Conservation (phyloP, 169 alveolate genomes). For the Plasmodium inui region DNA sequence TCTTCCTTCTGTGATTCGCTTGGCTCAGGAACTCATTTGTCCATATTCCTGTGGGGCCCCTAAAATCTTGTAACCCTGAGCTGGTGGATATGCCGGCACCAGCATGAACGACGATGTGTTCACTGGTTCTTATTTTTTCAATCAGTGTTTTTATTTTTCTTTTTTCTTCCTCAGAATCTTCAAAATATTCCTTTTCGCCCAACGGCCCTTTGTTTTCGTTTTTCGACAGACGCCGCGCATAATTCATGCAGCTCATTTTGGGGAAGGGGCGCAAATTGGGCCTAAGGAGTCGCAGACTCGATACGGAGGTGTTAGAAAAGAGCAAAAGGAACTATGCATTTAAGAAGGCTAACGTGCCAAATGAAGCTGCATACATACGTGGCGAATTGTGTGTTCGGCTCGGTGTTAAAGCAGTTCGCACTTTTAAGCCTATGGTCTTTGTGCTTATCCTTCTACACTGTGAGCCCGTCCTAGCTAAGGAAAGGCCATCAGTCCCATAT, state of each 20-base stretch:
- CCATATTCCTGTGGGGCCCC: conserved; percentile 89
- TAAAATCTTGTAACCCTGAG: conserved; percentile 85
- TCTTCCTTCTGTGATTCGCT: conserved; percentile 31
- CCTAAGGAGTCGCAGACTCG: background rate
- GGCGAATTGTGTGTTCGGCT: background rate
- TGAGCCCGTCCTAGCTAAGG: background rate
- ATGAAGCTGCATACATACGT: background rate
- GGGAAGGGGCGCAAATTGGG: background rate
- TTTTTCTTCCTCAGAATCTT: conserved; percentile 78
- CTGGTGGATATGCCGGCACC: conserved; percentile 89
- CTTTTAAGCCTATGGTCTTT: background rate
- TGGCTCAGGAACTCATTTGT: conserved; percentile 76
- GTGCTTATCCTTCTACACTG: background rate
- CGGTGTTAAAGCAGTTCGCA: background rate
- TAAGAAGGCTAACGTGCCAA: background rate
- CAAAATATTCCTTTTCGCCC: conserved; percentile 82
- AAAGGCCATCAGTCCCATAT: background rate
- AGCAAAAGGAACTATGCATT: background rate
- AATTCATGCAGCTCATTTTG: conserved; percentile 75
- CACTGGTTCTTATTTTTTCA: conserved; percentile 74
- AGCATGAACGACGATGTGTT: conserved; percentile 81
- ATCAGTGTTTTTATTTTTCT: conserved; percentile 75
- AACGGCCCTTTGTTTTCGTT: conserved; percentile 86
- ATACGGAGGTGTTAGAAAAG: background rate
- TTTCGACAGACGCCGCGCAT: conserved; percentile 81